Base-by-base conservation (phyloP, 1,139 yeast genomes). In the Ogataea hybrid region DNA sequence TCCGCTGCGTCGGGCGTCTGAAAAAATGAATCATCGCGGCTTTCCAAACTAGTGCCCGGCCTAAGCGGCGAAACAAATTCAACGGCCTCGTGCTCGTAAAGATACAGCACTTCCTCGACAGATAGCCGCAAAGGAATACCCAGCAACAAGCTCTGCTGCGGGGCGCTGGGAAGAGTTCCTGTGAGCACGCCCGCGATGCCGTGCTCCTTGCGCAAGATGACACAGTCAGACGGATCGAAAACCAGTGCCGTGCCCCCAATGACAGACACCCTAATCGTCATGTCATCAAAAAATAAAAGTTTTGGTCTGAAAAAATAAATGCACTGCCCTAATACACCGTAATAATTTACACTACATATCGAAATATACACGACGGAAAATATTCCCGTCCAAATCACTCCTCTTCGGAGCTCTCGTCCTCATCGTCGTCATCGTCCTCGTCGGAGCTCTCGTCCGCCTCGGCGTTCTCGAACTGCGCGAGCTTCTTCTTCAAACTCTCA, bases 131-230 rank as follows among this genome's bases (percentile, higher is more conserved):
- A 64, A 0, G 98, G 98, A 4, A 90, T 67, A 1, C 96, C 95
- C 40, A 87, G 69, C 57, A 90, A 84, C 30, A 83, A 70, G 57
- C 88, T 90, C 56, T 92, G 98, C 61, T 92, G 98, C 2, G 97
- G 95, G 16, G 90, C 89, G 36, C 79, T 74, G 0, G 96, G 86
- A 28, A 92, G 65, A 0, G 96, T 84, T 0, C 98, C 98, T 1
- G 78, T 68, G 15, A 92, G 68, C 1, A 84, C 78, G 0, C 98
- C 98, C 30, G 81, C 70, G 1, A 92, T 73, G 3, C 77, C 78
- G 34, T 70, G 64, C 17, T 65, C 30, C 16, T 49, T 70, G 18
- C 97, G 69, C 23, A 89, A 67, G 12, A 47, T 47, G 51, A 71
- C 71, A 40, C 84, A 70, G 41, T 72, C 76, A 1, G 71, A 73